A percentile compares a stretch with the other conserved stretches of the same genome.
phyloP scores from a whole-genome alignment of 306 rosid species.

The Castanopsis chinensis region DNA sequence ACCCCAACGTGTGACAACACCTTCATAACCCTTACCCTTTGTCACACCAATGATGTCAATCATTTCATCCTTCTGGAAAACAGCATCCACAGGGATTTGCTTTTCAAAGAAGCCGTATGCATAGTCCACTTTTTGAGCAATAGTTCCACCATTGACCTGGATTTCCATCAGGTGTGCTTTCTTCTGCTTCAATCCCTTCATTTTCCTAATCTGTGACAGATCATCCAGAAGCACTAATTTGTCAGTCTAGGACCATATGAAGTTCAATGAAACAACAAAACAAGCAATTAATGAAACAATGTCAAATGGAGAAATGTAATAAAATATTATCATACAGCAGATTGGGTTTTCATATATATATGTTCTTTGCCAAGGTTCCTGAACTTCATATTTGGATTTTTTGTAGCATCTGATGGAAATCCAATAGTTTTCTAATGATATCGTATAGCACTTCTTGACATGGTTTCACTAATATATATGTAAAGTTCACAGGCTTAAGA shows the following conservation, averaged over 20 bases:
- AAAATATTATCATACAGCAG: too few relatives aligned
- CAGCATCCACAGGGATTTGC: slow-evolving; percentile 80
- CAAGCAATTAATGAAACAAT: neutral
- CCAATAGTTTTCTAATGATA: too few relatives aligned
- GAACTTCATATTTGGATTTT: too few relatives aligned
- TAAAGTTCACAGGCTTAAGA: neutral
- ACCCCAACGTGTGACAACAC: slow-evolving; percentile 92
- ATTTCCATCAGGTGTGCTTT: slow-evolving; percentile 90
- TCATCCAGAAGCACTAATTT: neutral
- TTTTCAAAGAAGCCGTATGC: slow-evolving; percentile 74
- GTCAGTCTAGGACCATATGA: neutral
- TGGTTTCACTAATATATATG: too few relatives aligned
- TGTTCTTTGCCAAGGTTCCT: too few relatives aligned
- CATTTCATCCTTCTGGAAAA: slow-evolving; percentile 93
- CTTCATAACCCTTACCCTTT: slow-evolving; percentile 89
- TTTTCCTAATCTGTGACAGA: slow-evolving; percentile 58
- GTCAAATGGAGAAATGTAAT: neutral
- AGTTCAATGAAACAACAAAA: neutral
- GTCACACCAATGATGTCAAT: slow-evolving; percentile 84
- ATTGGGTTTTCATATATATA: too few relatives aligned
- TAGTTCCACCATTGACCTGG: slow-evolving; percentile 74
- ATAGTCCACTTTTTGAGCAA: slow-evolving; percentile 76
- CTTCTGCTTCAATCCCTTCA: slow-evolving; percentile 91
- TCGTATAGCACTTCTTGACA: too few relatives aligned
- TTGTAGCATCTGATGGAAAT: too few relatives aligned